These are phyloP conservation scores for Phylloporus arenicola DNA, from an alignment of 768 basidiomycete species.

Conservation along the genomic window DNA sequence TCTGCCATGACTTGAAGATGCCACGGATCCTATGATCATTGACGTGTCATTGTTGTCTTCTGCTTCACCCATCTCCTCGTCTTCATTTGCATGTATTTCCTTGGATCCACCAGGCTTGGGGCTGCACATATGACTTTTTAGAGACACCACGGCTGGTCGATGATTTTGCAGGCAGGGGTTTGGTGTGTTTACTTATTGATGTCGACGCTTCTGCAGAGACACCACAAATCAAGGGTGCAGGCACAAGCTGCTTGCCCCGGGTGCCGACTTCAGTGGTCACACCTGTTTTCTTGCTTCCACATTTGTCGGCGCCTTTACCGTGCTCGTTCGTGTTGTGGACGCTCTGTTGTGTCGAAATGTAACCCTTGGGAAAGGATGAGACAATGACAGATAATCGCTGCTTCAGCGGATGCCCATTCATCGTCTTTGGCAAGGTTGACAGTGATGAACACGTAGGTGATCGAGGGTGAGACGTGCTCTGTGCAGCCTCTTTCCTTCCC, in stretches of 20 bases:
- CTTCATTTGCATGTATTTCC: background rate
- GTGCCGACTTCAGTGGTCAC: background rate
- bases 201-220: conserved; percentile 23
- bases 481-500: background rate
- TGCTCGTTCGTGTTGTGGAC: background rate
- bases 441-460: conserved; percentile 8
- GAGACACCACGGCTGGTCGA: background rate
- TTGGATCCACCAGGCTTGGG: conserved; percentile 1
- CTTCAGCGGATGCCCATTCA: conserved; percentile 9
- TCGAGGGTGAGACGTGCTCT: background rate
- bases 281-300: background rate
- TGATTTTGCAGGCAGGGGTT: conserved; percentile 15
- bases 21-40: conserved; percentile 10
- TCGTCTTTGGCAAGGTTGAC: conserved; percentile 1
- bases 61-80: background rate
- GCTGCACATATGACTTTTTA: background rate
- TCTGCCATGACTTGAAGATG: conserved; percentile 15
- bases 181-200: conserved; percentile 13
- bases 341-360: background rate
- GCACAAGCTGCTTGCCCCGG: conserved; percentile 5
- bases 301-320: background rate
- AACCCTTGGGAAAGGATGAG: conserved; percentile 20
- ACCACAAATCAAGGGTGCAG: conserved; percentile 15
- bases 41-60: conserved; percentile 3
- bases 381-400: conserved; percentile 27